phyloP scores from a whole-genome alignment of 73 alveolate genomes.

The Tetrahymena malaccensis region DNA sequence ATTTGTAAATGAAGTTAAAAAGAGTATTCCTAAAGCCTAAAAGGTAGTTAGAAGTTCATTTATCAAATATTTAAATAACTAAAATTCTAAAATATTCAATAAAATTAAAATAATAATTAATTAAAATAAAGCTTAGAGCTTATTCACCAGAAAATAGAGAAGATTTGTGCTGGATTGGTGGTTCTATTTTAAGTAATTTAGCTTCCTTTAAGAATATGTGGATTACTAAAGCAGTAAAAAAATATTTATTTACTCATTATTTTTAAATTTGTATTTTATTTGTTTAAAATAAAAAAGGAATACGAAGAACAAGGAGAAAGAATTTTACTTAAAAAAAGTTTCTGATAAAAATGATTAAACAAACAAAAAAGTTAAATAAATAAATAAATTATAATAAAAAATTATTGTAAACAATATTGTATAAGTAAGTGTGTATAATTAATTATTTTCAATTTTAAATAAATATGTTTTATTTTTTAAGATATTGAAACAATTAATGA shows the following conservation, averaged over 20 bases:
- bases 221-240: slow-evolving; percentile 75
- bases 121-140: slow-evolving; percentile 46
- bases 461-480: no score
- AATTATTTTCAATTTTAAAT: no score
- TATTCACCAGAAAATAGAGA: slow-evolving; percentile 77
- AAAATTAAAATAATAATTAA: no score
- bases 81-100: no score
- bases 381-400: not conserved
- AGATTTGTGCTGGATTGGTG: slow-evolving; percentile 89
- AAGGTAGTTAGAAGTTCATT: slow-evolving; percentile 60
- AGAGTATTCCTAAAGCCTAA: slow-evolving; percentile 69
- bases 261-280: not conserved
- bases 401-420: not conserved
- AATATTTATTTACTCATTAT: not conserved
- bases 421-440: not conserved
- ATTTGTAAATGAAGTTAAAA: slow-evolving; percentile 49
- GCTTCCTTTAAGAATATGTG: slow-evolving; percentile 84
- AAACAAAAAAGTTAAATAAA: not conserved
- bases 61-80: no score
- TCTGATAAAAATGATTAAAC: not conserved
- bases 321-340: slow-evolving; percentile 18
- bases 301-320: slow-evolving; percentile 43
- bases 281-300: not conserved
- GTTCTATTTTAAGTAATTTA: slow-evolving; percentile 75
- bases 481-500: no score